phyloP scores from a whole-genome alignment of 2,329 filamentous ascomycete species.

The Fusarium sp. region DNA sequence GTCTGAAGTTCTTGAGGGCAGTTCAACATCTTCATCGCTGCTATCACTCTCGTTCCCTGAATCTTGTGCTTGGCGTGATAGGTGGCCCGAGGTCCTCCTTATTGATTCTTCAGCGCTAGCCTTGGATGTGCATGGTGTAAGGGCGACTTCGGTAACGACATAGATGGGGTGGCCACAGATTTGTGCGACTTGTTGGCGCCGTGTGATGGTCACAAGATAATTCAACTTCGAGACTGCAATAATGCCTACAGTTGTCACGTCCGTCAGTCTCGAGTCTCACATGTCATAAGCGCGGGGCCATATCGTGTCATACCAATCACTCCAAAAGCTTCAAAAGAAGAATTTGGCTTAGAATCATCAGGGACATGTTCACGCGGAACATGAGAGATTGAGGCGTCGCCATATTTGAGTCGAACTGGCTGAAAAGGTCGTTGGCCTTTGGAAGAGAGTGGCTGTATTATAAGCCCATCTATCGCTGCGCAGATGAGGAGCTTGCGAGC shows the following conservation, averaged over 20 bases:
- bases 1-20: constrained; percentile 47
- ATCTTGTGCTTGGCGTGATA: constrained; percentile 52
- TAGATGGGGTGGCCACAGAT: constrained; percentile 85
- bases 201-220: constrained; percentile 87
- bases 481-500: constrained; percentile 82
- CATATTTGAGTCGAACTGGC: constrained; percentile 76
- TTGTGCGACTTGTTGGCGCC: constrained; percentile 87
- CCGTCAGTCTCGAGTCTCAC: constrained; percentile 4
- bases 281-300: constrained; percentile 24
- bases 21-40: constrained; percentile 56
- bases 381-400: constrained; percentile 58
- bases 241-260: constrained; percentile 65
- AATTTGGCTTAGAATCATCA: constrained; percentile 54
- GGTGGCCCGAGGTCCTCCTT: constrained; percentile 59
- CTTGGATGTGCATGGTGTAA: constrained; percentile 86
- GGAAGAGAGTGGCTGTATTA: constrained; percentile 75
- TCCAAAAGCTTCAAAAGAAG: constrained; percentile 67
- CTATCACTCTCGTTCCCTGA: constrained; percentile 54
- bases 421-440: constrained; percentile 65
- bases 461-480: constrained; percentile 81
- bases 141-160: constrained; percentile 83
- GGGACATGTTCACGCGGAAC: constrained; percentile 55
- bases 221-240: constrained; percentile 81
- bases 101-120: constrained; percentile 78
- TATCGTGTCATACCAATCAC: constrained; percentile 58